These are phyloP conservation scores for Cryphonectria japonica DNA, from an alignment of 2,329 filamentous ascomycete species.

Conservation along the genomic window DNA sequence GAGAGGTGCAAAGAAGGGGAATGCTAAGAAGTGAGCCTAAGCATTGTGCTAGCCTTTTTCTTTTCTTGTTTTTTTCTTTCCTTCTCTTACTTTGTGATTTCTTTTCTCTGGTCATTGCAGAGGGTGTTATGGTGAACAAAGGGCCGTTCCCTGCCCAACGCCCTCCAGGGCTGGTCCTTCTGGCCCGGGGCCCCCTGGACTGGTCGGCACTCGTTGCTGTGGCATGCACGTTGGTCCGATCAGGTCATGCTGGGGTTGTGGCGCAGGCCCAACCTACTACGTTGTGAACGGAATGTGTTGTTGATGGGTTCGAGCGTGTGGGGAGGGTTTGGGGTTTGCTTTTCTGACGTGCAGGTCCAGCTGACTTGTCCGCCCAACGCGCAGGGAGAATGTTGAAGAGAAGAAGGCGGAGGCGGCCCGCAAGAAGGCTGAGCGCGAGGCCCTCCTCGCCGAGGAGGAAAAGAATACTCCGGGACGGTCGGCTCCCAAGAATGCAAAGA, in stretches of 20 bases:
- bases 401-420: constrained; percentile 81
- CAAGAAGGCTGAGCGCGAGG: constrained; percentile 92
- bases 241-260: neutral
- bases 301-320: neutral
- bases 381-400: constrained; percentile 79
- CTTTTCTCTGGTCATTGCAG: neutral
- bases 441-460: constrained; percentile 82
- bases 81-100: neutral
- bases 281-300: neutral
- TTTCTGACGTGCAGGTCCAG: neutral
- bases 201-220: neutral
- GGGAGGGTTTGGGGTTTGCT: neutral
- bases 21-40: constrained; percentile 77
- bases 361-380: neutral
- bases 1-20: constrained; percentile 78
- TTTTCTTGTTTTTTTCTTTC: neutral
- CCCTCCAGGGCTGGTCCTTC: neutral
- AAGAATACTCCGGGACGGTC: constrained; percentile 60
- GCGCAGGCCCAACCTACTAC: too few relatives aligned
- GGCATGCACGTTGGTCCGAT: neutral
- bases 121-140: neutral
- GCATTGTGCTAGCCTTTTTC: neutral
- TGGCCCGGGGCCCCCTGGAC: neutral
- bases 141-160: neutral
- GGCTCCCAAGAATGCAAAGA: constrained; percentile 69